Percentiles rank a stretch among this genome's conserved stretches.
These are phyloP conservation scores for Magnaporthales sp. DNA, from an alignment of 2,329 filamentous ascomycete species.

Conservation along the genomic window DNA sequence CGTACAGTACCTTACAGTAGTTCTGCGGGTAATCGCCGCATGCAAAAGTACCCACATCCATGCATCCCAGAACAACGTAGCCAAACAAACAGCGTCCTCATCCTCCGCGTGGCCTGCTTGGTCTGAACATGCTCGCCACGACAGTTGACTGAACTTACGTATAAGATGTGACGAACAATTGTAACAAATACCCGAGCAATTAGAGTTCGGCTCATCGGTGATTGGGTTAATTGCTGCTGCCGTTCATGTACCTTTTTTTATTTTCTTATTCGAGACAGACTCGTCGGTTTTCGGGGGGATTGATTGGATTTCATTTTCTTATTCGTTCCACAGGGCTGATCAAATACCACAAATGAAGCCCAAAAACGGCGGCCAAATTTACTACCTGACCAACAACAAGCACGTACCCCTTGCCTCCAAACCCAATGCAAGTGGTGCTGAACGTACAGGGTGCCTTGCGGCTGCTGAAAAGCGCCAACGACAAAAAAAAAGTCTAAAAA, in stretches of 20 bases:
- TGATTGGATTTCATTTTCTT: background rate
- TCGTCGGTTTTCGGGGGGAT: background rate
- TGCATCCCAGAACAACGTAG: background rate
- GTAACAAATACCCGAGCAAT: background rate
- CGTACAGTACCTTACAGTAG: too few species aligned
- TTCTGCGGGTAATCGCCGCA: background rate
- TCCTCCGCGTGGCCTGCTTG: background rate
- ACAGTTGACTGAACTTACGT: background rate
- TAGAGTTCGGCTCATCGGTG: background rate
- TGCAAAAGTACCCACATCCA: background rate
- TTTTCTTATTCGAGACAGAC: background rate
- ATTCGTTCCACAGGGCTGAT: constrained; percentile 1
- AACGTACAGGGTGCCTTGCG: background rate
- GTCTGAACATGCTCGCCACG: background rate
- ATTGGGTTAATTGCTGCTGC: background rate
- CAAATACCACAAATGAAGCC: background rate
- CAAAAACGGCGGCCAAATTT: background rate
- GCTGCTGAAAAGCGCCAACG: background rate
- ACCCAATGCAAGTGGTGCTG: background rate
- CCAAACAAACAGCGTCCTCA: background rate
- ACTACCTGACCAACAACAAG: background rate
- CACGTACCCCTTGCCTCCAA: background rate
- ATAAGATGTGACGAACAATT: background rate
- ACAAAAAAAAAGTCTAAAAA: background rate
- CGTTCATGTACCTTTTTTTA: background rate